These are phyloP conservation scores for Colletotrichum trifolii DNA, from an alignment of 2,329 filamentous ascomycete genomes.

Conservation along the genomic window DNA sequence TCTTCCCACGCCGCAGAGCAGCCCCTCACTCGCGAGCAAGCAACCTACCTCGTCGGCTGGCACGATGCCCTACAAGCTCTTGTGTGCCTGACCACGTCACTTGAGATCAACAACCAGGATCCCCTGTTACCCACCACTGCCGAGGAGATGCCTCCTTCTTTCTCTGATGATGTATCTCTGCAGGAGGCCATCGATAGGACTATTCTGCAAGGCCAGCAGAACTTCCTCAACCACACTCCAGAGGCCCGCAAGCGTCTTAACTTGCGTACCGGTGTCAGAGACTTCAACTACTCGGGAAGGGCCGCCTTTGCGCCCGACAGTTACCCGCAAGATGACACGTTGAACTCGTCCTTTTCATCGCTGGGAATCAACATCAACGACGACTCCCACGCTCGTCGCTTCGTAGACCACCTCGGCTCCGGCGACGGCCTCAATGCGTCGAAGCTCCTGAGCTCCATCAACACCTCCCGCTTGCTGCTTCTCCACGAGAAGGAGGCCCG, in stretches of 20 bases:
- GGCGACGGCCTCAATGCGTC: background rate
- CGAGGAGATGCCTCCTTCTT: too few species aligned
- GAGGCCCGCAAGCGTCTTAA: too few species aligned
- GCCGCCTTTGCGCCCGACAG: too few species aligned
- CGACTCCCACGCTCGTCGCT: background rate
- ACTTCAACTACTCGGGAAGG: too few species aligned
- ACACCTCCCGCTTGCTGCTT: constrained; percentile 13
- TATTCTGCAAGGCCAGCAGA: too few species aligned
- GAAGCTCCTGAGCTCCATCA: constrained; percentile 4
- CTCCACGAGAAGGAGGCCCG: constrained; percentile 25
- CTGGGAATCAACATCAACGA: background rate
- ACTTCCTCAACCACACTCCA: too few species aligned
- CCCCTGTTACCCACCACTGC: too few species aligned
- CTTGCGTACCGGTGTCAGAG: too few species aligned
- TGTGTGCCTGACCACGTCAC: background rate
- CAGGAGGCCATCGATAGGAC: too few species aligned
- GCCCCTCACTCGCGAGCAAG: background rate
- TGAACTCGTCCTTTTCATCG: too few species aligned
- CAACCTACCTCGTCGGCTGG: constrained; percentile 15
- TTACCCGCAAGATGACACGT: background rate
- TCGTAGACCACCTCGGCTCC: background rate
- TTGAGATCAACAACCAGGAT: background rate
- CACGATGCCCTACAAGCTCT: constrained; percentile 19
- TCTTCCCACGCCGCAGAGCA: background rate
- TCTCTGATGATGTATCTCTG: too few species aligned